A percentile compares a stretch with the other conserved stretches of the same genome.
Evolutionary conservation across 345 rosid genomes (phyloP).

Genomic region (Litchi chinensis): DNA sequence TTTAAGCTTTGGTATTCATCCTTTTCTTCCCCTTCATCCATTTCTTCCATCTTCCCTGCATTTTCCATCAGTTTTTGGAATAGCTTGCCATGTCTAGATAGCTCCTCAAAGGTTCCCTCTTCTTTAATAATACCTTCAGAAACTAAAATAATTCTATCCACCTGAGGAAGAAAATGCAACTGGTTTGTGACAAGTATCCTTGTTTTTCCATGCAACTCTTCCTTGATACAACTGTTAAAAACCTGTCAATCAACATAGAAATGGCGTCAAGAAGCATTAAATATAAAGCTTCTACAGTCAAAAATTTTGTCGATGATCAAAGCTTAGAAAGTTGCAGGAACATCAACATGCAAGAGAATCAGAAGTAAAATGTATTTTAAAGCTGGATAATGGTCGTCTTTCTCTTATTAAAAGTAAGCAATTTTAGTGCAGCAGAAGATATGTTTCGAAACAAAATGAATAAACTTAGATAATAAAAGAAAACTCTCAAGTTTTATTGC

Average conservation of each 20-base stretch:
- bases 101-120: slow-evolving; percentile 87
- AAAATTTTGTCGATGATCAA: neutral
- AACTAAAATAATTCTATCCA: slow-evolving; percentile 75
- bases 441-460: no score
- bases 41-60: slow-evolving; percentile 91
- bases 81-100: slow-evolving; percentile 64
- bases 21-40: slow-evolving; percentile 36
- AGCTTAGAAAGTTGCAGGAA: neutral
- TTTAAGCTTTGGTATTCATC: slow-evolving; percentile 29
- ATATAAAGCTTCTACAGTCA: slow-evolving; percentile 4
- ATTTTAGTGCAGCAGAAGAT: no score
- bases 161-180: slow-evolving; percentile 92
- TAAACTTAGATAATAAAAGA: no score
- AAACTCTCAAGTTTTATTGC: no score
- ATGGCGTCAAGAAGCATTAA: neutral
- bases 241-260: slow-evolving; percentile 50
- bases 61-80: slow-evolving; percentile 93
- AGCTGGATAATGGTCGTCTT: neutral
- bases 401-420: neutral
- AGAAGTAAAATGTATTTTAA: neutral
- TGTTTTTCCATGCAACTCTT: slow-evolving; percentile 75
- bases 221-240: slow-evolving; percentile 83
- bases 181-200: slow-evolving; percentile 95
- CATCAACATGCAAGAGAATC: neutral
- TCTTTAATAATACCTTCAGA: slow-evolving; percentile 80